Conservation (phyloP, 495 filamentous ascomycete species). For the Penicillium longicatenatum region DNA sequence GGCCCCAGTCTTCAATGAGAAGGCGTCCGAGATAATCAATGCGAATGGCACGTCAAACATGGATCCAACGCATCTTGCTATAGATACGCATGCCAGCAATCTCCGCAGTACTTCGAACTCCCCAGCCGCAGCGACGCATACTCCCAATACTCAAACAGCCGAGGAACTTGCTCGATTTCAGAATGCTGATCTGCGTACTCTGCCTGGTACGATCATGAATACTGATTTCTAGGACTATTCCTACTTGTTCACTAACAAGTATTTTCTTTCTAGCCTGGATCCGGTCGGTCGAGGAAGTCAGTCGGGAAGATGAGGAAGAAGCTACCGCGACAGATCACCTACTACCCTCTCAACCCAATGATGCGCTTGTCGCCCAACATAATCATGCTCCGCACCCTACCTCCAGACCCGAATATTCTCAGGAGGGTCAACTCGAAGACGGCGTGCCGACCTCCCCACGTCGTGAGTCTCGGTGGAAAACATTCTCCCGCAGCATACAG, state of each 20-base stretch:
- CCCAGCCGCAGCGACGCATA: conserved; percentile 23
- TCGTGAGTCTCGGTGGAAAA: conserved; percentile 61
- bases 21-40: conserved; percentile 26
- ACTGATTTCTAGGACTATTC: not conserved
- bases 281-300: conserved; percentile 33
- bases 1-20: conserved; percentile 19
- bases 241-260: conserved; percentile 14
- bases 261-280: conserved; percentile 37
- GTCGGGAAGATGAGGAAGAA: conserved; percentile 30
- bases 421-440: conserved; percentile 11
- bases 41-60: conserved; percentile 5
- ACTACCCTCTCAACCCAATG: conserved; percentile 49
- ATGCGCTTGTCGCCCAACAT: conserved; percentile 59
- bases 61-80: conserved; percentile 16
- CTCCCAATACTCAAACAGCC: conserved; percentile 18
- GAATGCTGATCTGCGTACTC: conserved; percentile 25
- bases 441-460: not conserved
- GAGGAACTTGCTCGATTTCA: conserved; percentile 18
- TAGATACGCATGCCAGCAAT: conserved; percentile 27
- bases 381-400: conserved; percentile 54
- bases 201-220: conserved; percentile 32
- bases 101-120: conserved; percentile 24
- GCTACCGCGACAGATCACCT: conserved; percentile 35
- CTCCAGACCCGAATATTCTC: conserved; percentile 25
- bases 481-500: conserved; percentile 57